These are phyloP conservation scores for Pisolithus albus DNA, from an alignment of 768 basidiomycete species.

Conservation along the genomic window DNA sequence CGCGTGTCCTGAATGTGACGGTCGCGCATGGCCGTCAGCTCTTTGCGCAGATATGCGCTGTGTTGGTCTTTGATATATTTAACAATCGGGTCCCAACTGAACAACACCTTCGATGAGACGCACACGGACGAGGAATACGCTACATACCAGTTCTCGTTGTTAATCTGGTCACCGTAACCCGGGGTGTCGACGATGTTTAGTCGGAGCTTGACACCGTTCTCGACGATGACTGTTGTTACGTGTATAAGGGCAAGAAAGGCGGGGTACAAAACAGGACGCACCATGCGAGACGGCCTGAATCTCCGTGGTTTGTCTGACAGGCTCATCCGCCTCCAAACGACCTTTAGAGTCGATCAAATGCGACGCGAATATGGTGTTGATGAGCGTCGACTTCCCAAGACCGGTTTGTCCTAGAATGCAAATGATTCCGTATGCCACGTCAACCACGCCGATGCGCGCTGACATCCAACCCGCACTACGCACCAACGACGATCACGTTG, in stretches of 20 bases:
- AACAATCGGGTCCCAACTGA: conserved; percentile 98
- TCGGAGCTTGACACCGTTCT: conserved; percentile 91
- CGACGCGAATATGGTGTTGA: conserved; percentile 98
- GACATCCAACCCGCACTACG: conserved; percentile 24
- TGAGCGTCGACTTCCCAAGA: conserved; percentile 95
- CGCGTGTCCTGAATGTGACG: conserved; percentile 97
- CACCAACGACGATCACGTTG: conserved; percentile 96
- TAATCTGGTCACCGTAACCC: conserved; percentile 96
- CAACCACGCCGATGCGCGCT: background rate
- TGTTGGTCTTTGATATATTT: conserved; percentile 99
- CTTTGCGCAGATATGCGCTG: conserved; percentile 97
- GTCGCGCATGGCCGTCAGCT: conserved; percentile 97
- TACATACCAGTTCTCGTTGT: conserved; percentile 94
- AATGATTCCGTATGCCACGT: background rate
- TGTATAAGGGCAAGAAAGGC: conserved; percentile 8
- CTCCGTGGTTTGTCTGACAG: conserved; percentile 92
- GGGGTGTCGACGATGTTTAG: conserved; percentile 99
- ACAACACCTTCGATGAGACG: conserved; percentile 2
- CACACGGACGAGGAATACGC: background rate
- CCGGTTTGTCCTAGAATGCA: conserved; percentile 79
- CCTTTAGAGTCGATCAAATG: conserved; percentile 98
- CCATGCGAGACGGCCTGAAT: conserved; percentile 94
- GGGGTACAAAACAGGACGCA: conserved; percentile 32
- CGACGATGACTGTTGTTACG: conserved; percentile 68
- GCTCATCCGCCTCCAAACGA: conserved; percentile 78